These are phyloP conservation scores for Populus nigra DNA, from an alignment of 345 rosid genomes.

Conservation along the genomic window DNA sequence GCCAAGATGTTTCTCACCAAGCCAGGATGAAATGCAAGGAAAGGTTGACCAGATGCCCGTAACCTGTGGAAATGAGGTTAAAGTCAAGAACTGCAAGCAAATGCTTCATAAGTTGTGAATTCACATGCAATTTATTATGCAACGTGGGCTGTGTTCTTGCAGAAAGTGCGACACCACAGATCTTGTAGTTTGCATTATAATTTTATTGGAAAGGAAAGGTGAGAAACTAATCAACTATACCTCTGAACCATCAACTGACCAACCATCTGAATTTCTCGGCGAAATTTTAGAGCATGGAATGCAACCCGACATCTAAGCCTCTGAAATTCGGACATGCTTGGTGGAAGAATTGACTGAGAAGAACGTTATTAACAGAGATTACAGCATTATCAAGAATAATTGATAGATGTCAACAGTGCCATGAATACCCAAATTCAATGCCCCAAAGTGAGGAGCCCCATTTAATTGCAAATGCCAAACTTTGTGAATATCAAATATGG, in stretches of 20 bases:
- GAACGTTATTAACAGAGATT: constrained; percentile 10
- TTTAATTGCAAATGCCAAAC: background rate
- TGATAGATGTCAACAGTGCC: background rate
- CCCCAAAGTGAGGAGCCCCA: background rate
- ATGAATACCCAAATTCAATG: background rate
- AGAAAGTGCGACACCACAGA: background rate
- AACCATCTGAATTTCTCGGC: constrained; percentile 71
- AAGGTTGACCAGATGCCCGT: constrained; percentile 73
- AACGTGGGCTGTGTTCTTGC: background rate
- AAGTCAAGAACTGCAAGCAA: constrained; percentile 18
- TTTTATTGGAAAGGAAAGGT: background rate
- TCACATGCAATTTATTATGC: background rate
- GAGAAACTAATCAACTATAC: constrained; percentile 32
- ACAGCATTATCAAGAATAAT: background rate
- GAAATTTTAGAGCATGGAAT: constrained; percentile 93
- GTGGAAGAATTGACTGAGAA: constrained; percentile 76
- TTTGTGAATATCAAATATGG: background rate
- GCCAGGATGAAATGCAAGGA: constrained; percentile 87
- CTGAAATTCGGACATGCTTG: constrained; percentile 77
- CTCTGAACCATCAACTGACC: constrained; percentile 83
- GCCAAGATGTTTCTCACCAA: constrained; percentile 79
- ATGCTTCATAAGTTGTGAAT: background rate
- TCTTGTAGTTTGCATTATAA: background rate
- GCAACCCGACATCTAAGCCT: constrained; percentile 97
- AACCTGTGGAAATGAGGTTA: constrained; percentile 47